A percentile compares a stretch with the other conserved stretches of the same genome.
These are phyloP conservation scores for Chionographis japonica DNA, from an alignment of 106 monocot species.

Conservation along the genomic window DNA sequence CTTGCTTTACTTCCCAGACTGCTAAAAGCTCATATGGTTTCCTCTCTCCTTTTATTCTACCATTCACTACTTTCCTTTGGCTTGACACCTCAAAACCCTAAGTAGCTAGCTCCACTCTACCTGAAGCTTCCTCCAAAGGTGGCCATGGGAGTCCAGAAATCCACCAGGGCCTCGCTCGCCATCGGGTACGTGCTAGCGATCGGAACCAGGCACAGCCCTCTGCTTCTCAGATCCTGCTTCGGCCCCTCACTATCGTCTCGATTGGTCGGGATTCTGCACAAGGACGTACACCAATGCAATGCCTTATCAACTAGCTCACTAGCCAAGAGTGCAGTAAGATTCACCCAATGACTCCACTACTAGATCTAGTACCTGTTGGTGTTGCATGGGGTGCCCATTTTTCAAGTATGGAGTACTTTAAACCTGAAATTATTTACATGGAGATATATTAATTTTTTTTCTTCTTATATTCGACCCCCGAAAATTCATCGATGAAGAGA, in stretches of 20 bases:
- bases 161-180: slow-evolving; percentile 43
- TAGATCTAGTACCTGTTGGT: slow-evolving; percentile 36
- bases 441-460: too few relatives aligned
- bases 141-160: slow-evolving; percentile 52
- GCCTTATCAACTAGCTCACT: too few relatives aligned
- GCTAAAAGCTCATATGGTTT: not conserved
- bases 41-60: not conserved
- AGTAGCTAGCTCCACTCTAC: slow-evolving; percentile 1
- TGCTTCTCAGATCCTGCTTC: slow-evolving; percentile 55
- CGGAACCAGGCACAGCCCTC: slow-evolving; percentile 73
- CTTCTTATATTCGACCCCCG: too few relatives aligned
- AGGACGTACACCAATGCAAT: not conserved
- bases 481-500: not conserved
- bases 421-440: slow-evolving; percentile 26
- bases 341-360: not conserved
- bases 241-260: slow-evolving; percentile 26
- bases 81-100: not conserved
- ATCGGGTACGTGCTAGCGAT: slow-evolving; percentile 57
- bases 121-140: slow-evolving; percentile 55
- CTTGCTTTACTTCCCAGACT: not conserved
- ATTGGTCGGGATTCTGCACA: slow-evolving; percentile 23
- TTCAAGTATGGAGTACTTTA: slow-evolving; percentile 78
- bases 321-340: too few relatives aligned
- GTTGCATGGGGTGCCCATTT: slow-evolving; percentile 46
- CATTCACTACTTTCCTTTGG: not conserved